Percentiles rank a stretch among this genome's conserved stretches.
Conservation (phyloP, 2,329 filamentous ascomycete genomes). For the Karstenula rhodostoma region DNA sequence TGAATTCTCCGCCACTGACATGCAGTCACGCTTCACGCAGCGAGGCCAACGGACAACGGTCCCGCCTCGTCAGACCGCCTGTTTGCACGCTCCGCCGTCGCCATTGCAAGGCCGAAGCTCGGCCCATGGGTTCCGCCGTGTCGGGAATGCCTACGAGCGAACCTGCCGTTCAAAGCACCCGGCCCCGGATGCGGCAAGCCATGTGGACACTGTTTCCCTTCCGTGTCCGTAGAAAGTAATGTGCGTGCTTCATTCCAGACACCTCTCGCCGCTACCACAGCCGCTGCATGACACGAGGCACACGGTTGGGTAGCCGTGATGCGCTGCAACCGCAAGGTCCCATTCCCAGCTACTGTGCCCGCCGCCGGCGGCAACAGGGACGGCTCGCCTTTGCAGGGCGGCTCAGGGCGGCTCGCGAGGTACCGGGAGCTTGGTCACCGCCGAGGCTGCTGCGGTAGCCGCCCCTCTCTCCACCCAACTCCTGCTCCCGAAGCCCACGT, state of each 20-base stretch:
- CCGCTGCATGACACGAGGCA: background rate
- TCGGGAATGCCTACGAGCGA: slow-evolving; percentile 7
- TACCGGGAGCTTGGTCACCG: slow-evolving; percentile 19
- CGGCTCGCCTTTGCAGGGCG: slow-evolving; percentile 17
- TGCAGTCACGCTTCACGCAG: background rate
- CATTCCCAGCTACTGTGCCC: background rate
- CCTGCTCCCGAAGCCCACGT: background rate
- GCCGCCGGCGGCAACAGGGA: background rate
- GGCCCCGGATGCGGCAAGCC: background rate
- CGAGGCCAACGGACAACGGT: background rate
- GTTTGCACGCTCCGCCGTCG: background rate
- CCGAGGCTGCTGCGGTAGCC: background rate
- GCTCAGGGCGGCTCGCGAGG: slow-evolving; percentile 13
- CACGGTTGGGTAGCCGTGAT: background rate
- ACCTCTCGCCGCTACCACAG: background rate
- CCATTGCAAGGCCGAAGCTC: background rate
- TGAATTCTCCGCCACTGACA: background rate
- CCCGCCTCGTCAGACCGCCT: slow-evolving; percentile 17
- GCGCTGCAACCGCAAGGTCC: slow-evolving; percentile 3
- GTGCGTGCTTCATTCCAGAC: background rate
- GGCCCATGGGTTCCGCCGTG: background rate
- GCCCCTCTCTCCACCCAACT: background rate
- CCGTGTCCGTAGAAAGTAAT: slow-evolving; percentile 5
- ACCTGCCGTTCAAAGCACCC: background rate
- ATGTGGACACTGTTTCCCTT: background rate